Percentiles rank a stretch among this genome's conserved stretches.
Conservation (phyloP, 2,329 filamentous ascomycete genomes). For the Myriosclerotinia scirpicola region DNA sequence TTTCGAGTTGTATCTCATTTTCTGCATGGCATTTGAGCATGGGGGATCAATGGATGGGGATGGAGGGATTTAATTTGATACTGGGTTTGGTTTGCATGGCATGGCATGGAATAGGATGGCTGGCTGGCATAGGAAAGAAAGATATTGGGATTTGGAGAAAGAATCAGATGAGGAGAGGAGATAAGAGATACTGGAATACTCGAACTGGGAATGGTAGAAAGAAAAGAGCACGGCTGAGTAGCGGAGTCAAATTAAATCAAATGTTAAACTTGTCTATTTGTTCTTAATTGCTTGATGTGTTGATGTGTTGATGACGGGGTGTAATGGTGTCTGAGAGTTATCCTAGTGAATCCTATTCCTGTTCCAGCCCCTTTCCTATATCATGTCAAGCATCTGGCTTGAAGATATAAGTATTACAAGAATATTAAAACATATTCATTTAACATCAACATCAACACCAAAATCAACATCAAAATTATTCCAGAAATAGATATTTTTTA, state of each 20-base stretch:
- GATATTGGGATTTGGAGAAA: neutral
- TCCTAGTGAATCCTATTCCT: too few relatives aligned
- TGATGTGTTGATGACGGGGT: too few relatives aligned
- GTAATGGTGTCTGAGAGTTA: too few relatives aligned
- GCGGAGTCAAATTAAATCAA: neutral
- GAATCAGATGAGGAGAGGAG: neutral
- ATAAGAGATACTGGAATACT: neutral
- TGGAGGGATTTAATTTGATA: conserved; percentile 14
- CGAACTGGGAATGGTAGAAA: neutral
- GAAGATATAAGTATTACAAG: too few relatives aligned
- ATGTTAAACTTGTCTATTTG: neutral
- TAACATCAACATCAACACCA: too few relatives aligned
- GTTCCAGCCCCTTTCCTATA: too few relatives aligned
- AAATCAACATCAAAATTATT: too few relatives aligned
- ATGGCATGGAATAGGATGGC: neutral
- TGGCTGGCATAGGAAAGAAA: conserved; percentile 1
- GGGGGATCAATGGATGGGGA: neutral
- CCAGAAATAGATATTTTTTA: too few relatives aligned
- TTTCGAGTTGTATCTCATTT: neutral
- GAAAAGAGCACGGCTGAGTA: too few relatives aligned
- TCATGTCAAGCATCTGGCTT: too few relatives aligned
- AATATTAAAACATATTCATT: too few relatives aligned
- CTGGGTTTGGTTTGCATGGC: neutral
- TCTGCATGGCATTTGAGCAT: neutral
- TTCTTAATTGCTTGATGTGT: neutral